These are phyloP conservation scores for Colletotrichum eremochloae DNA, from an alignment of 2,329 filamentous ascomycete genomes.

Conservation along the genomic window DNA sequence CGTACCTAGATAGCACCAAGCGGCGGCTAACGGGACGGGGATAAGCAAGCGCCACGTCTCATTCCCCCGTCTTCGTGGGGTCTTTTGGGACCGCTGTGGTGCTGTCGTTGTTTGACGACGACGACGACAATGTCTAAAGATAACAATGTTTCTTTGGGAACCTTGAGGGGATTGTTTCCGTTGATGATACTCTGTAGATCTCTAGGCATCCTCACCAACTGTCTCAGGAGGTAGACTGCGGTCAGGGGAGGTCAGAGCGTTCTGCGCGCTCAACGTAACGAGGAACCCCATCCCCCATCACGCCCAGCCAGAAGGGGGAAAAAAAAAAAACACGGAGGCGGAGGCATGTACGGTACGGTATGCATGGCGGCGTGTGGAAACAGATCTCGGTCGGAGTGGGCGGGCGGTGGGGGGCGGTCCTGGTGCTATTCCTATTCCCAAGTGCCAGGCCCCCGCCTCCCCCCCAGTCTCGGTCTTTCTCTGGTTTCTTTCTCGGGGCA, in stretches of 20 bases:
- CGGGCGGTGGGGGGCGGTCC: conserved; percentile 19
- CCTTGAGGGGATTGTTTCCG: conserved; percentile 17
- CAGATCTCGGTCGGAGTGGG: conserved; percentile 30
- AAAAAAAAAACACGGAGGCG: neutral
- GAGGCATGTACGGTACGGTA: conserved; percentile 4
- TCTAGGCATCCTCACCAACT: conserved; percentile 31
- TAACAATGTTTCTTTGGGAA: conserved; percentile 22
- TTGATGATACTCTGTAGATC: conserved; percentile 28
- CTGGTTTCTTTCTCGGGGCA: conserved; percentile 24
- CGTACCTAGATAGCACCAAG: no score
- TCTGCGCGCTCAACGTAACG: conserved; percentile 12
- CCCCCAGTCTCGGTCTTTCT: conserved; percentile 1
- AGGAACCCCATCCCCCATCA: neutral
- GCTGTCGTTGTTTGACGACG: neutral
- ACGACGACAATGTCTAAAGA: conserved; percentile 15
- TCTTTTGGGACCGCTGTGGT: neutral
- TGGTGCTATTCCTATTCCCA: conserved; percentile 32
- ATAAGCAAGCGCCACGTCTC: conserved; percentile 25
- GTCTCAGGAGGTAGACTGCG: conserved; percentile 32
- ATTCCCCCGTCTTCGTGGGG: conserved; percentile 14
- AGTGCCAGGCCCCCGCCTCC: neutral
- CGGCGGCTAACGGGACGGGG: neutral
- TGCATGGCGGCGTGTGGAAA: conserved; percentile 13
- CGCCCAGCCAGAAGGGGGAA: neutral
- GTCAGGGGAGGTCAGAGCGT: conserved; percentile 23